phyloP scores from a whole-genome alignment of 208 protist genomes.

The Jaenimonas drosophilae region DNA sequence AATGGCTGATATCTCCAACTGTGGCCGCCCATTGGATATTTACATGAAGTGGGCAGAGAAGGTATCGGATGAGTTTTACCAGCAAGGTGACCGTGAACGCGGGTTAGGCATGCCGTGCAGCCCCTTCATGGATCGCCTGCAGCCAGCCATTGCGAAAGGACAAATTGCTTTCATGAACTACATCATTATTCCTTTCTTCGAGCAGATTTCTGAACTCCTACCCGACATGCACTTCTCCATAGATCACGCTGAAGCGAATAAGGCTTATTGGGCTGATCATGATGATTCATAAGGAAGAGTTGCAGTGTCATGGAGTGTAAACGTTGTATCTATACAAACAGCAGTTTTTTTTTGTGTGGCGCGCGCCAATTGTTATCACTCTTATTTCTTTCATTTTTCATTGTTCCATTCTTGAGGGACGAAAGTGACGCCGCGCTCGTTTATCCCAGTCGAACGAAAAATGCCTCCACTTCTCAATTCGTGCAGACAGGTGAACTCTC shows the following conservation, averaged over 20 bases:
- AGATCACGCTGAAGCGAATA: constrained; percentile 66
- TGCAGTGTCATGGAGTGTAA: not conserved
- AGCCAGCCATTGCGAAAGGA: constrained; percentile 72
- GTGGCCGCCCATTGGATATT: constrained; percentile 73
- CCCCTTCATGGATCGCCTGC: constrained; percentile 89
- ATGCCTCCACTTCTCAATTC: too few species aligned
- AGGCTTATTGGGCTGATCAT: constrained; percentile 67
- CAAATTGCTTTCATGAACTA: constrained; percentile 92
- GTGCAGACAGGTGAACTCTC: too few species aligned
- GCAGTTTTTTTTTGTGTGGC: not conserved
- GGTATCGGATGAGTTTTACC: constrained; percentile 91
- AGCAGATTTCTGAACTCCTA: constrained; percentile 69
- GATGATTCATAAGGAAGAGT: constrained; percentile 25
- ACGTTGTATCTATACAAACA: not conserved
- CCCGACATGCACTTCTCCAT: constrained; percentile 79
- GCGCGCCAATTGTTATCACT: constrained; percentile 1
- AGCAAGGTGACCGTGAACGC: constrained; percentile 89
- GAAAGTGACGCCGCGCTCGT: not conserved
- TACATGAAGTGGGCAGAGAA: constrained; percentile 86
- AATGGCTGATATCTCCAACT: constrained; percentile 94
- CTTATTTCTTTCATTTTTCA: constrained; percentile 5
- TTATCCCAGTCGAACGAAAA: too few species aligned
- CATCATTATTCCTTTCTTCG: constrained; percentile 88
- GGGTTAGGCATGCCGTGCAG: constrained; percentile 76
- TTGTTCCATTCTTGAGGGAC: constrained; percentile 4